A percentile compares a stretch with the other conserved stretches of the same genome.
These are phyloP conservation scores for Grosmannia serpens DNA, from an alignment of 2,329 filamentous ascomycete species.

Conservation along the genomic window DNA sequence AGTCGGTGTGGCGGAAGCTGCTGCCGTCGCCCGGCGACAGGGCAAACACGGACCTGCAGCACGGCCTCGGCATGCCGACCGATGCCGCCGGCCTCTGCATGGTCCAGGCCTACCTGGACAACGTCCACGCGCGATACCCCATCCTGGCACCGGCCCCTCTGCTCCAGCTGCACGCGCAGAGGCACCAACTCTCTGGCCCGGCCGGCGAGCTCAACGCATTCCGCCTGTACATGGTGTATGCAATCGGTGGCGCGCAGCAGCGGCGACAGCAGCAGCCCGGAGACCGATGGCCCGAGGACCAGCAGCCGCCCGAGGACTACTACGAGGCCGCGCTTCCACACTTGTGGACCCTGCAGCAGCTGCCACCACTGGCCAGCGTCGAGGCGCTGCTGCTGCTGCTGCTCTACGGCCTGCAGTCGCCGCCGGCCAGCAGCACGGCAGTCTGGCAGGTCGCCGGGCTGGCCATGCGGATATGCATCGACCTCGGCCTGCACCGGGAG, in stretches of 20 bases:
- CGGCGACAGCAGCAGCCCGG: constrained; percentile 12
- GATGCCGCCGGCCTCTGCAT: not conserved
- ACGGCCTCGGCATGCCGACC: not conserved
- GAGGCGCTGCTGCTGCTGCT: constrained; percentile 39
- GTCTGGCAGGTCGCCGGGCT: constrained; percentile 43
- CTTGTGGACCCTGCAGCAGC: constrained; percentile 33
- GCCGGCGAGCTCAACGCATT: constrained; percentile 30
- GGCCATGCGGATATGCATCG: constrained; percentile 40
- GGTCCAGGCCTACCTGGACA: constrained; percentile 13
- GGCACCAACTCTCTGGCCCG: constrained; percentile 18
- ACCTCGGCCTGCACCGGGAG: constrained; percentile 33
- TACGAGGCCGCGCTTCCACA: constrained; percentile 37
- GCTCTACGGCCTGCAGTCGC: constrained; percentile 36
- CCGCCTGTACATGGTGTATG: constrained; percentile 39
- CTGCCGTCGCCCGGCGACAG: constrained; percentile 12
- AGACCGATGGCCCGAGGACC: not conserved
- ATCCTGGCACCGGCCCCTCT: constrained; percentile 34
- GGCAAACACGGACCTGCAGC: not conserved
- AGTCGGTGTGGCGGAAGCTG: constrained; percentile 41
- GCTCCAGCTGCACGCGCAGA: constrained; percentile 28
- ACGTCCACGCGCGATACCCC: constrained; percentile 32
- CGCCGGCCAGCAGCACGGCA: constrained; percentile 29
- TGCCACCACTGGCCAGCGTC: constrained; percentile 35
- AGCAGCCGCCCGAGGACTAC: constrained; percentile 24
- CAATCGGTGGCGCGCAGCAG: constrained; percentile 36